Percentiles rank a stretch among this genome's conserved stretches.
These are phyloP conservation scores for Arthrobotrys megalospora DNA, from an alignment of 2,329 filamentous ascomycete genomes.

Conservation along the genomic window DNA sequence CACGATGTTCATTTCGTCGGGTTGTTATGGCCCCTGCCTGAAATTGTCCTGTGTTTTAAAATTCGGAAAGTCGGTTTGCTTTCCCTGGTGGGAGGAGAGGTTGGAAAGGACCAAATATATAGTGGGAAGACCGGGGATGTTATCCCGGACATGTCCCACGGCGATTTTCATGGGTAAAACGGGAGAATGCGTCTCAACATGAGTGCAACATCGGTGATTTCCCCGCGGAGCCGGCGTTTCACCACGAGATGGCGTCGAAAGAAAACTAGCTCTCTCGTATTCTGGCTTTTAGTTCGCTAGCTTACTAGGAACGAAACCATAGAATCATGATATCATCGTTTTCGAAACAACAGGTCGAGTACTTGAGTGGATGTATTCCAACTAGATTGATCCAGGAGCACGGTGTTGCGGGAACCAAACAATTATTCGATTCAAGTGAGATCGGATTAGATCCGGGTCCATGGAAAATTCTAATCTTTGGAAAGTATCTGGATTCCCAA, in stretches of 20 bases:
- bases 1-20: slow-evolving; percentile 1
- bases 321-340: too few relatives aligned
- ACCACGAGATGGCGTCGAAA: not conserved
- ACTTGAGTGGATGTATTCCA: too few relatives aligned
- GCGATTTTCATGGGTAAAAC: slow-evolving; percentile 37
- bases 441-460: not conserved
- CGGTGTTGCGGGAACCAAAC: not conserved
- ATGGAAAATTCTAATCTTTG: not conserved
- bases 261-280: not conserved
- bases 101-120: slow-evolving; percentile 23
- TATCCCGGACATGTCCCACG: slow-evolving; percentile 19
- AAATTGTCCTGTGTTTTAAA: slow-evolving; percentile 40
- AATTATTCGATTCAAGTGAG: not conserved
- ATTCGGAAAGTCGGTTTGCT: slow-evolving; percentile 63
- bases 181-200: slow-evolving; percentile 41
- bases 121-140: slow-evolving; percentile 25
- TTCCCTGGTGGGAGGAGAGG: slow-evolving; percentile 64
- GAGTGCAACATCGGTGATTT: slow-evolving; percentile 41
- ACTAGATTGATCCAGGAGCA: not conserved
- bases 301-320: not conserved
- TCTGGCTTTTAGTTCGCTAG: not conserved
- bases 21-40: slow-evolving; percentile 9
- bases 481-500: not conserved
- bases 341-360: too few relatives aligned
- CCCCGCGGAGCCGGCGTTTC: slow-evolving; percentile 46